Conservation (phyloP, 2,329 filamentous ascomycete genomes). For the Ceratocystis smalleyi region DNA sequence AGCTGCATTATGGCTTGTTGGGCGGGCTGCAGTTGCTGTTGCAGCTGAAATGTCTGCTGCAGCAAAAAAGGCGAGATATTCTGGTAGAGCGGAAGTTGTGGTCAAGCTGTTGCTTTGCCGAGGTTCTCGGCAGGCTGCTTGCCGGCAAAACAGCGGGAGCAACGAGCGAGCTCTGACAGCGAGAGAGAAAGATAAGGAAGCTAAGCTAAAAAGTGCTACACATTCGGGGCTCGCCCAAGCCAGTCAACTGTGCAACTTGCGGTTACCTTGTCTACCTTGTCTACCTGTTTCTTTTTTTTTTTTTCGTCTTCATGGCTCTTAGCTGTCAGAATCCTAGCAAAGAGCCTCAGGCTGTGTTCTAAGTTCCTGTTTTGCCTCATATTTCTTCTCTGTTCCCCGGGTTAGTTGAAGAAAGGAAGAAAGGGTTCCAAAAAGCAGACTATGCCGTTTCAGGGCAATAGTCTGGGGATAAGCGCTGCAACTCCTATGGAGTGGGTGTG, state of each 20-base stretch:
- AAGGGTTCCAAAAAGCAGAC: neutral
- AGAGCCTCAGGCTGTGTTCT: neutral
- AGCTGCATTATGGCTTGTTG: too few relatives aligned
- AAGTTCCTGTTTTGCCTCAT: neutral
- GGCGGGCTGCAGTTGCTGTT: too few relatives aligned
- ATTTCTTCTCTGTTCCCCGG: neutral
- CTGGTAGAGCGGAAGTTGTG: slow-evolving; percentile 2
- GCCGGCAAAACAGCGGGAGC: neutral
- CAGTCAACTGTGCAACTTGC: too few relatives aligned
- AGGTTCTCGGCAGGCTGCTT: slow-evolving; percentile 1
- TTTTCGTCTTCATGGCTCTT: neutral
- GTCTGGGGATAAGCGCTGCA: neutral
- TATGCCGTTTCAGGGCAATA: neutral
- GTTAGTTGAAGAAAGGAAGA: neutral
- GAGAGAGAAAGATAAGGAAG: too few relatives aligned
- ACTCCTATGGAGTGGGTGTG: neutral
- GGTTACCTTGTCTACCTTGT: neutral
- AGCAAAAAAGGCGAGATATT: neutral
- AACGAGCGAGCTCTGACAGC: neutral
- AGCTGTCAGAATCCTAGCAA: neutral
- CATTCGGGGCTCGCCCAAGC: too few relatives aligned
- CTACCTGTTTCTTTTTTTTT: neutral
- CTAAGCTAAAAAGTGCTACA: too few relatives aligned
- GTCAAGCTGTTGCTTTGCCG: neutral
- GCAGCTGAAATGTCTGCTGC: neutral